phyloP scores from a whole-genome alignment of 305 asterid species.

The Ilex paraguariensis region DNA sequence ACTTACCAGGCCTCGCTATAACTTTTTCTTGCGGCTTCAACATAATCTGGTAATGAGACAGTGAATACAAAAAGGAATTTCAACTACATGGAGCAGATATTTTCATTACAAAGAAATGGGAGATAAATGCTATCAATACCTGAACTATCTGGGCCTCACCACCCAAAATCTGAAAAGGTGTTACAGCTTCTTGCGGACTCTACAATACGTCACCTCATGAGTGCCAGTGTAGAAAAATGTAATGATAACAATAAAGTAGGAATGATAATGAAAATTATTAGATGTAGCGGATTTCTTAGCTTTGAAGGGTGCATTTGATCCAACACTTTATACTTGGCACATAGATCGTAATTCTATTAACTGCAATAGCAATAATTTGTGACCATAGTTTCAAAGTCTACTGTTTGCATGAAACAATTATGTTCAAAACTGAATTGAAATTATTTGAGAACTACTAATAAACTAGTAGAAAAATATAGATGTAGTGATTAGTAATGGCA shows the following conservation, averaged over 20 bases:
- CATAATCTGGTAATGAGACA: slow-evolving; percentile 62
- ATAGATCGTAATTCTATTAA: background rate
- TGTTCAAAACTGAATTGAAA: too few species aligned
- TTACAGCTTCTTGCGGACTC: slow-evolving; percentile 94
- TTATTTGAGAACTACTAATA: too few species aligned
- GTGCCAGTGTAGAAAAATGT: background rate
- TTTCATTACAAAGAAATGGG: slow-evolving; percentile 9
- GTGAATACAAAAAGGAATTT: background rate
- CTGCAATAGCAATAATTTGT: background rate
- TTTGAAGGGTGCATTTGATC: too few species aligned
- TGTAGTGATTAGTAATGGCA: too few species aligned
- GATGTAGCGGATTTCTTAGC: background rate
- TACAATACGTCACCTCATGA: slow-evolving; percentile 30
- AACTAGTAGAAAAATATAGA: too few species aligned
- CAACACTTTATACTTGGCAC: too few species aligned
- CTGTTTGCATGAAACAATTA: too few species aligned
- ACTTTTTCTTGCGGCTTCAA: slow-evolving; percentile 89
- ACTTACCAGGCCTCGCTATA: slow-evolving; percentile 84
- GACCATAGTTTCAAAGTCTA: too few species aligned
- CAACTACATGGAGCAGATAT: slow-evolving; percentile 14
- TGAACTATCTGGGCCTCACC: slow-evolving; percentile 99
- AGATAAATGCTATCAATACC: slow-evolving; percentile 33
- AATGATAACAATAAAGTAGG: slow-evolving; percentile 4
- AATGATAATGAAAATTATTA: slow-evolving; percentile 1
- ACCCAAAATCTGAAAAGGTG: slow-evolving; percentile 96